Evolutionary conservation across 2,329 filamentous ascomycete species (phyloP).

Genomic region (Aspergillus glaucus): DNA sequence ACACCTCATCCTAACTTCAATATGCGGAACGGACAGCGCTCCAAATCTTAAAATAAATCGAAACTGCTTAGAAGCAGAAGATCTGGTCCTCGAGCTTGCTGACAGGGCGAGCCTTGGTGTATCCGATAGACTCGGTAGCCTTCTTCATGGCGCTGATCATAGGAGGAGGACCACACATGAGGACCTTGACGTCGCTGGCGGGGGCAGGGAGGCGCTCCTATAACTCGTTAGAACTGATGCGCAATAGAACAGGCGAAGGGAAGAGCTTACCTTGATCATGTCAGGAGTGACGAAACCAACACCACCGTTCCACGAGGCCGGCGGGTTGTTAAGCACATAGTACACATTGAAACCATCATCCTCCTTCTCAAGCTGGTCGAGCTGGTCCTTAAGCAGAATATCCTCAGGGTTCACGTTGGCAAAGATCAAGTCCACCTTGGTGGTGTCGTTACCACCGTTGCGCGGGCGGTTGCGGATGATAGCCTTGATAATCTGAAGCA

Average conservation of each 20-base stretch:
- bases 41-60: too few relatives aligned
- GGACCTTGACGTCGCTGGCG: constrained; percentile 81
- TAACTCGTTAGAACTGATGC: constrained; percentile 15
- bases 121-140: constrained; percentile 79
- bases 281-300: constrained; percentile 92
- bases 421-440: constrained; percentile 90
- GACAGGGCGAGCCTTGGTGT: constrained; percentile 84
- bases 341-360: constrained; percentile 80
- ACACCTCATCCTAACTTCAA: too few relatives aligned
- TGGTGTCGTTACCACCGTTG: constrained; percentile 67
- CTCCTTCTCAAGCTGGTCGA: constrained; percentile 70
- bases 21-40: too few relatives aligned
- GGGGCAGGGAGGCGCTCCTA: constrained; percentile 64
- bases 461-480: constrained; percentile 69
- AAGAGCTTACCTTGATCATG: constrained; percentile 69
- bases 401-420: constrained; percentile 92
- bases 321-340: constrained; percentile 95
- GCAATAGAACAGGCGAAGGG: constrained; percentile 20
- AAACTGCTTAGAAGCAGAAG: constrained; percentile 71
- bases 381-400: constrained; percentile 86
- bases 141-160: constrained; percentile 99
- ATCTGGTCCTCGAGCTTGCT: constrained; percentile 98
- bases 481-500: constrained; percentile 92
- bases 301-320: constrained; percentile 82
- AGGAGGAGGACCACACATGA: constrained; percentile 90